Evolutionary conservation across 1,139 yeast species (phyloP).

Genomic region (Debaryomyces sp.): DNA sequence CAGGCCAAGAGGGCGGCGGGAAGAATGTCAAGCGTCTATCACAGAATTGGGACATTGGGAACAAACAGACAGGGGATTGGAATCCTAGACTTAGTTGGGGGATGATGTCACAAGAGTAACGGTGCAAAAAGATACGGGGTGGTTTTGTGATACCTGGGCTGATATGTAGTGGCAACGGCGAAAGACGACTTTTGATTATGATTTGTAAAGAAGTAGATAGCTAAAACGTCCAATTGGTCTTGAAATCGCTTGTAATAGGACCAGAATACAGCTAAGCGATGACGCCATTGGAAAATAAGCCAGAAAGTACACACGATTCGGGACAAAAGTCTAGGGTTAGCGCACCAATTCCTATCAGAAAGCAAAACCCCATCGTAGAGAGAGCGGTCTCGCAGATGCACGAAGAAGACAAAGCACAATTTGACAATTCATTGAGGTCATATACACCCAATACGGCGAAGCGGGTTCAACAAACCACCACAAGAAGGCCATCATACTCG

Average conservation of each 20-base stretch:
- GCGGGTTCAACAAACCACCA: constrained; percentile 16
- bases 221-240: neutral
- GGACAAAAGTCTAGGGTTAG: constrained; percentile 8
- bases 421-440: constrained; percentile 17
- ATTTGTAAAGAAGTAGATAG: neutral
- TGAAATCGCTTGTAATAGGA: constrained; percentile 3
- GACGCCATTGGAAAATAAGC: neutral
- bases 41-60: neutral
- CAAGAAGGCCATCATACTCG: constrained; percentile 40
- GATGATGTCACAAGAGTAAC: neutral
- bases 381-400: constrained; percentile 18
- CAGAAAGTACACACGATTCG: neutral
- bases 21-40: neutral
- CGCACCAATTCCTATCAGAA: constrained; percentile 26
- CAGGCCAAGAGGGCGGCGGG: neutral
- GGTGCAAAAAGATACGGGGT: neutral
- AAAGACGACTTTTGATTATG: neutral
- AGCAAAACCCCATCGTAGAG: constrained; percentile 9
- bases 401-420: constrained; percentile 6
- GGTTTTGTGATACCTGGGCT: constrained; percentile 5
- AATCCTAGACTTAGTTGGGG: neutral
- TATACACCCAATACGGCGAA: constrained; percentile 31
- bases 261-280: constrained; percentile 7
- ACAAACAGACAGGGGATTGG: neutral
- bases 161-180: constrained; percentile 4